Evolutionary conservation across 768 basidiomycete species (phyloP).

Genomic region (Lentinus tigrinus): DNA sequence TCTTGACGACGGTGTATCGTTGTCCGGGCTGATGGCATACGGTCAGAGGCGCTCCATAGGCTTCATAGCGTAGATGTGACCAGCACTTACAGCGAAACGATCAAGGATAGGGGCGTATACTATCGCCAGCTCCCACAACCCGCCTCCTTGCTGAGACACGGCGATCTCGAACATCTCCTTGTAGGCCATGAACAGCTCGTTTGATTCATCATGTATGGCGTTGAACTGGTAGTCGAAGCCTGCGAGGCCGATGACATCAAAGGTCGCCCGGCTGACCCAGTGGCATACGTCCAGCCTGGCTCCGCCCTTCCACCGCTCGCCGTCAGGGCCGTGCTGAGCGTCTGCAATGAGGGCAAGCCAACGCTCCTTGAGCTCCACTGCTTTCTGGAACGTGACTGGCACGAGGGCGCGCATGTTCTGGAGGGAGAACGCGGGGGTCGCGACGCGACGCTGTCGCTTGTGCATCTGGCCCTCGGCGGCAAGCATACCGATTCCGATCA

Average conservation of each 20-base stretch:
- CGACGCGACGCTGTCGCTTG: slow-evolving; percentile 76
- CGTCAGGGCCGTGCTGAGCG: slow-evolving; percentile 17
- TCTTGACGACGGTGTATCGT: slow-evolving; percentile 42
- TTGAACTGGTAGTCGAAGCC: slow-evolving; percentile 89
- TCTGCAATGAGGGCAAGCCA: slow-evolving; percentile 53
- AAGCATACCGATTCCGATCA: slow-evolving; percentile 84
- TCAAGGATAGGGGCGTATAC: slow-evolving; percentile 61
- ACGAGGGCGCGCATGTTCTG: slow-evolving; percentile 72
- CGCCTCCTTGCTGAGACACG: slow-evolving; percentile 57
- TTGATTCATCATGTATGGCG: slow-evolving; percentile 75
- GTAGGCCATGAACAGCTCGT: slow-evolving; percentile 76
- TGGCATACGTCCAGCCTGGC: slow-evolving; percentile 68
- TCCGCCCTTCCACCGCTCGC: slow-evolving; percentile 16
- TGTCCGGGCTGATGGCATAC: slow-evolving; percentile 39
- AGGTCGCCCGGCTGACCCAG: slow-evolving; percentile 81
- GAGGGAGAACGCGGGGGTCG: slow-evolving; percentile 76
- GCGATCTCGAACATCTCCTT: slow-evolving; percentile 82
- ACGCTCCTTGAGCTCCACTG: slow-evolving; percentile 55
- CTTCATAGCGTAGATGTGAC: neutral
- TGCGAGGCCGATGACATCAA: slow-evolving; percentile 90
- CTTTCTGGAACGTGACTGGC: slow-evolving; percentile 72
- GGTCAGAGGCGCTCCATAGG: neutral
- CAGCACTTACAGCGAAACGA: slow-evolving; percentile 51
- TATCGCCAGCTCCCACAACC: slow-evolving; percentile 44
- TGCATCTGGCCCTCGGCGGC: slow-evolving; percentile 77